Evolutionary conservation across 352 stramenopile species (phyloP), one percentile per base, ranked within the genome.

Genomic region (Phytophthora tentaculata): DNA sequence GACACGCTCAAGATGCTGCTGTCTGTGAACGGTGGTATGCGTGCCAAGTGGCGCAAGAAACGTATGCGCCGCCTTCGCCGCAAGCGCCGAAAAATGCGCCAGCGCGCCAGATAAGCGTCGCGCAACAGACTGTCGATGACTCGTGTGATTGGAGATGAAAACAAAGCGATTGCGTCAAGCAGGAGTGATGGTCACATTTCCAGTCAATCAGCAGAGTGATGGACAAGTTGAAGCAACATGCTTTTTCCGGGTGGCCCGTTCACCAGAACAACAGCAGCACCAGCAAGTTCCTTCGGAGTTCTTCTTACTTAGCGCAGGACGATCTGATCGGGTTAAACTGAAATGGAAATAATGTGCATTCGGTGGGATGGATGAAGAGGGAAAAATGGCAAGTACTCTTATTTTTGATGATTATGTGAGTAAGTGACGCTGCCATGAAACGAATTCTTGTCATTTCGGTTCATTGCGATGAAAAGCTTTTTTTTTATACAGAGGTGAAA

Each of bases 1-100:
- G 94, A 97, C 72, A 95, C 88, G 66, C 82, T 98, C 61, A 87
- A 96, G 74, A 94, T 98, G 79, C 74, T 97, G 52, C 84, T 98
- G 69, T 88, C 90, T 58, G 84, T 98, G 61, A 86, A 92, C 65
- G 95, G 89, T 72, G 96, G 95, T 72, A 99, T 98, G 95, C 94
- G 95, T 80, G 85, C 82, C 77, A 98, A 99, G 94, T 99, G 96
- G 96, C 89, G 91, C 69, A 99, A 99, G 93, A 99, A 99, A 96
- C 95, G 96, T 69, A 98, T 98, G 96, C 93, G 97, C 68, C 96
- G 97, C 76, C 90, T 99, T 70, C 94, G 97, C 76, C 92, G 97
- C 80, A 99, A 99, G 93, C 94, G 97, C 80, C 81, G 97, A 81
- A 99, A 99, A 96, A 99, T 99, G 97, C 94, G 97, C 83, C 95